A percentile compares a stretch with the other conserved stretches of the same genome.
Conservation (phyloP, 2,329 filamentous ascomycete species). For the Fusarium euwallaceae region DNA sequence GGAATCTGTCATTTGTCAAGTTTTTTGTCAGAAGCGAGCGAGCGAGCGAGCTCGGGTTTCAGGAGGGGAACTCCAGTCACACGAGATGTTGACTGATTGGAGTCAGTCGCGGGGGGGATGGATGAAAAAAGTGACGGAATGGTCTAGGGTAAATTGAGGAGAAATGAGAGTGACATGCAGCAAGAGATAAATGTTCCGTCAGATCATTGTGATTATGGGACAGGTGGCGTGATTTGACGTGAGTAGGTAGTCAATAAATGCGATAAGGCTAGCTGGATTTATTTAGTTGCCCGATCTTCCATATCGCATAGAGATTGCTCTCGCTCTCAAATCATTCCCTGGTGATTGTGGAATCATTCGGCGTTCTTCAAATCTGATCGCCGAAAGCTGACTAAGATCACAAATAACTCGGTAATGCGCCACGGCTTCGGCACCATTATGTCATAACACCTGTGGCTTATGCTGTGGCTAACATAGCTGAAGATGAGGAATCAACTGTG, state of each 20-base stretch:
- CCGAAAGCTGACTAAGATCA: not conserved
- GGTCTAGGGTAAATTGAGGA: not conserved
- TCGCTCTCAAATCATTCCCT: not conserved
- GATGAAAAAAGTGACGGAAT: not conserved
- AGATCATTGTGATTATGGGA: not conserved
- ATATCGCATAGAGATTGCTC: not conserved
- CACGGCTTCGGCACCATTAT: not conserved
- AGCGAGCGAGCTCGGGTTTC: not conserved
- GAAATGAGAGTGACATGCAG: not conserved
- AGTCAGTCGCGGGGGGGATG: not conserved
- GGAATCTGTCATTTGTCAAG: constrained; percentile 1
- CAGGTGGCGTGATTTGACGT: not conserved
- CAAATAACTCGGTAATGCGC: not conserved
- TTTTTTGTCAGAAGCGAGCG: not conserved
- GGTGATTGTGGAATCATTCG: not conserved
- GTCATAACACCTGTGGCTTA: constrained; percentile 14
- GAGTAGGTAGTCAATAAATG: not conserved
- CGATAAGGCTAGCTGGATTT: not conserved
- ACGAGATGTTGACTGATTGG: not conserved
- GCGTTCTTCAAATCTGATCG: not conserved
- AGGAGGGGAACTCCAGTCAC: not conserved
- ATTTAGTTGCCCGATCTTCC: not conserved
- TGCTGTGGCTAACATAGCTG: not conserved
- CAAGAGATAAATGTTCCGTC: not conserved
- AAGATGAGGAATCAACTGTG: constrained; percentile 7